Conservation (phyloP, 2,329 filamentous ascomycete genomes). For the Aciculosporium take region DNA sequence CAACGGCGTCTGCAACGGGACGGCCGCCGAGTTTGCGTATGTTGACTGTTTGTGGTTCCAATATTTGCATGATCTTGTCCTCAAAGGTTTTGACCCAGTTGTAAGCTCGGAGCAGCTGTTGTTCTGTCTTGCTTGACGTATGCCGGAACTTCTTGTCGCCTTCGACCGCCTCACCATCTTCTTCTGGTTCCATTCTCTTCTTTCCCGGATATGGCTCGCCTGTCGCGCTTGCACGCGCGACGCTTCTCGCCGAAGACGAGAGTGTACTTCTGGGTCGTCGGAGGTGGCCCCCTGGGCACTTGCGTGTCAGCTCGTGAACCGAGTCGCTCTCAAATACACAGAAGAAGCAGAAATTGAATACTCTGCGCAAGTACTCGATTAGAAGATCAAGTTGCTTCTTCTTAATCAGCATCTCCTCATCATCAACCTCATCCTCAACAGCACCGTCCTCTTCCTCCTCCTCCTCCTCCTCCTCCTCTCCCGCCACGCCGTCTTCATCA, state of each 20-base stretch:
- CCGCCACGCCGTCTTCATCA: conserved; percentile 49
- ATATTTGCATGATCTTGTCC: conserved; percentile 83
- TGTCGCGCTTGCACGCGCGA: conserved; percentile 69
- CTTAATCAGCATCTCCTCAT: conserved; percentile 76
- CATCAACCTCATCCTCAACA: conserved; percentile 76
- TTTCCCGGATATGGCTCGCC: conserved; percentile 75
- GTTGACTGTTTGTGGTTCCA: conserved; percentile 80
- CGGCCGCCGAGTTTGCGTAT: conserved; percentile 84
- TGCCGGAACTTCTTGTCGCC: conserved; percentile 62
- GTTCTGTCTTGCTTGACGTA: conserved; percentile 62
- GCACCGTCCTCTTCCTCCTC: conserved; percentile 71
- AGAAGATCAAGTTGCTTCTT: conserved; percentile 95
- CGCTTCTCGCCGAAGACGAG: conserved; percentile 67
- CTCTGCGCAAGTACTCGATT: conserved; percentile 89
- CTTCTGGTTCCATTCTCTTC: conserved; percentile 55
- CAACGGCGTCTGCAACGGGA: conserved; percentile 67
- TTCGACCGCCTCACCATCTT: conserved; percentile 34
- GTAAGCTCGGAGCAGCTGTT: conserved; percentile 85
- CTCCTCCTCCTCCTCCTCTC: conserved; percentile 52
- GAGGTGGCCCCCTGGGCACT: conserved; percentile 94
- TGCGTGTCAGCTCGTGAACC: conserved; percentile 85
- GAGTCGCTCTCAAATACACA: conserved; percentile 98
- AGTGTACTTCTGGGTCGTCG: conserved; percentile 79
- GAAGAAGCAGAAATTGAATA: conserved; percentile 99
- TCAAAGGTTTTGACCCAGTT: conserved; percentile 99